Conservation (phyloP, 441 rosid species). For the Jatropha podagrica region DNA sequence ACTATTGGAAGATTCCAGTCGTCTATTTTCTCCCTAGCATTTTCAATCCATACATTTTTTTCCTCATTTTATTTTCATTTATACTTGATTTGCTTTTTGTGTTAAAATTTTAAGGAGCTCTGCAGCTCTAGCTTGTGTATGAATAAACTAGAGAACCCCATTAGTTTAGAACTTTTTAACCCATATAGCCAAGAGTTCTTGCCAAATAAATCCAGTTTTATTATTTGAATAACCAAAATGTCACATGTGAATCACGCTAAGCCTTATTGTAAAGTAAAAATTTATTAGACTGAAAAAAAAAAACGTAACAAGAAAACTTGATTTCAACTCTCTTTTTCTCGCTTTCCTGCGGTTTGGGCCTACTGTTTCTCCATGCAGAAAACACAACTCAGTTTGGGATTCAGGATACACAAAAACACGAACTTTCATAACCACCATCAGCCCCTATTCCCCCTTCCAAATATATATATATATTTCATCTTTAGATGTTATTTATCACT, state of each 20-base stretch:
- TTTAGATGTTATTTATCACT: neutral
- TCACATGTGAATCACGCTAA: neutral
- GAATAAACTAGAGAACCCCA: neutral
- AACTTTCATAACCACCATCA: no score
- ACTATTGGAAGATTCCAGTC: neutral
- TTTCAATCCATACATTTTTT: neutral
- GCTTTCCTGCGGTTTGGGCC: neutral
- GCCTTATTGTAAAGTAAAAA: neutral
- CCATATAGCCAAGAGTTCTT: neutral
- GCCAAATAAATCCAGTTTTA: neutral
- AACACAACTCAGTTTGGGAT: neutral
- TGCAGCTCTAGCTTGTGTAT: neutral
- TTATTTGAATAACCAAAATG: neutral
- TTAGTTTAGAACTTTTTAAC: neutral
- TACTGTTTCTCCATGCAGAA: neutral
- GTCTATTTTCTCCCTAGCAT: neutral
- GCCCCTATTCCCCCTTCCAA: no score
- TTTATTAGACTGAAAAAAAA: neutral
- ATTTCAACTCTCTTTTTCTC: neutral
- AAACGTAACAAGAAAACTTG: neutral
- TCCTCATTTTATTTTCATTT: neutral
- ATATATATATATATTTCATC: no score
- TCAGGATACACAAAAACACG: neutral
- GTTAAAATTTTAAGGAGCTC: neutral
- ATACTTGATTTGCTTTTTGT: neutral